Base-by-base conservation (phyloP, 2,329 filamentous ascomycete genomes). In the Trichoderma sp. region DNA sequence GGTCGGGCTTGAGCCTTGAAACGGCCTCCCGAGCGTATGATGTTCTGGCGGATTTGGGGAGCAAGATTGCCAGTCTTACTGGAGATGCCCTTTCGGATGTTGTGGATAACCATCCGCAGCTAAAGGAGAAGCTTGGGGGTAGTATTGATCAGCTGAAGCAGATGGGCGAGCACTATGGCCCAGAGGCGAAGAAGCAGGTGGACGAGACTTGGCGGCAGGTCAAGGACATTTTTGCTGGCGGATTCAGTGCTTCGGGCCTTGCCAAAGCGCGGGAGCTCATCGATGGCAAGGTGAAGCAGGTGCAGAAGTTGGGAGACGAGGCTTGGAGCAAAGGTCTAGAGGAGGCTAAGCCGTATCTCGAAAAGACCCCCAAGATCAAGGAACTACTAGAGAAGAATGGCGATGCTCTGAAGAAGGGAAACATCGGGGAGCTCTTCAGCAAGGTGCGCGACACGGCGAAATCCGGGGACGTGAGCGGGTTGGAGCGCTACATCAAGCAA, bases 301-400 rank as follows among this genome's bases (percentile, higher is more conserved):
- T 93, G 35, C 84, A 86, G 78, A 85, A 89, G 77, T 78, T 92
- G 2, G 90, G 89, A 25, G 89, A 93, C 48, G 84, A 92, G 77
- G 87, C 88, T 0, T 93, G 89, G 89, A 82, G 88, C 71, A 90
- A 92, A 80, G 89, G 87, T 0, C 75, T 91, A 56, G 88, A 93
- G 78, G 83, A 92, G 78, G 88, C 87, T 39, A 88, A 91, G 81
- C 90, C 90, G 0, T 86, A 88, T 68, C 83, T 93, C 1, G 90
- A 93, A 72, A 92, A 92, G 83, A 91, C 87, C 78, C 90, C 90
- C n/a, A 82, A 91, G 79, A 80, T 92, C 68, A 93, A 92, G 82
- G 83, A 92, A 78, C 77, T 92, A 0, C 76, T 93, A 1, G 89
- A 92, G 80, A 82, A 90, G 74, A 93, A 94, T 77, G 83, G 84